Evolutionary conservation across 768 basidiomycete species (phyloP), one percentile per base, ranked within the genome.

Genomic region (Lentinula detonsa): DNA sequence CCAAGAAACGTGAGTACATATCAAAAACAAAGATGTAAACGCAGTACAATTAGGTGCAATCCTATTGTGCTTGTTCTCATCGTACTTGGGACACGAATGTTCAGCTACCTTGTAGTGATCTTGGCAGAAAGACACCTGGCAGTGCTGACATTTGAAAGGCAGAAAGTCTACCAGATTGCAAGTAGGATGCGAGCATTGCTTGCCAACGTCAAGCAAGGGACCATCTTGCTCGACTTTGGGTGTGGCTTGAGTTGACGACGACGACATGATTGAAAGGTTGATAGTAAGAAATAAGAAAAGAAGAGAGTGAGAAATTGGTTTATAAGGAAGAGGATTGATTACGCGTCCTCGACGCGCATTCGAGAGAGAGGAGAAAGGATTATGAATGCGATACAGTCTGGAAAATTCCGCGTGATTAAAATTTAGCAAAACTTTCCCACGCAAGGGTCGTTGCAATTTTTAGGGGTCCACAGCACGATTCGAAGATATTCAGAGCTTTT

Each of bases 121-220:
- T 45, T 85, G 84, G 66, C 93, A 95, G 75, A 85, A 94, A 0
- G 79, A 76, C 15, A 78, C 71, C 13, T 78, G 68, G 71, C 92
- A 95, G 67, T 92, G 90, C 54, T 90, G 86, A 71, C 92, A 95
- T 73, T 87, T 89, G 79, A 93, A 89, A 0, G 92, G 91, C 10
- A 94, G 76, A 65, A 93, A 93, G 76, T 94, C 92, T 68, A 93
- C 81, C 63, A 90, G 80, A 33, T 78, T 72, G 73, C 92, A 94
- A 1, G 82, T 73, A 0, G 81, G 69, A 55, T 83, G 78, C 13
- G 87, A 84, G 73, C 92, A 94, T 66, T 90, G 87, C 61, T 83
- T 80, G 6, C 90, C 90, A 64, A 93, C 71, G 43, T 76, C 72
- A 61, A 93, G 81, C 9, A 93, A 75, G 18, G 86, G 79, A n/a